These are phyloP conservation scores for Fragosphaeria purpurea DNA, from an alignment of 2,329 filamentous ascomycete genomes.

Conservation along the genomic window DNA sequence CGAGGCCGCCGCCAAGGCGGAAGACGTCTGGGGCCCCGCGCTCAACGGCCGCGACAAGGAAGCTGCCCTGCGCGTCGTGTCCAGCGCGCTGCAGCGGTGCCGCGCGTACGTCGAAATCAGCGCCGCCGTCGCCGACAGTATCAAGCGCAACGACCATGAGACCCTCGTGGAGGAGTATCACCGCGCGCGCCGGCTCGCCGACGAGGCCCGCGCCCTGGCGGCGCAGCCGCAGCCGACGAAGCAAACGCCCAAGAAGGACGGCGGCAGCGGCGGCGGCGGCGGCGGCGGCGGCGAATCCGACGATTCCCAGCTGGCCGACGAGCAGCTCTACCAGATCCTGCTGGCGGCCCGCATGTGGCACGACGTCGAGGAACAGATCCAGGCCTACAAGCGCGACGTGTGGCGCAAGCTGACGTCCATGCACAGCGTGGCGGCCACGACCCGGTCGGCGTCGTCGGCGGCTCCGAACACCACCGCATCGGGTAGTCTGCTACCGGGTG, in stretches of 20 bases:
- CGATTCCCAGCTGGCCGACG: conserved; percentile 53
- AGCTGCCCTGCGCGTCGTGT: conserved; percentile 69
- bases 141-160: conserved; percentile 87
- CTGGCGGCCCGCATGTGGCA: conserved; percentile 91
- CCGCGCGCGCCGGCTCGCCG: conserved; percentile 69
- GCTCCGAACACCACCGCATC: no score
- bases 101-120: conserved; percentile 76
- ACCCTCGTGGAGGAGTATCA: conserved; percentile 77
- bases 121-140: conserved; percentile 66
- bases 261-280: conserved; percentile 15
- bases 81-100: conserved; percentile 67
- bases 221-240: conserved; percentile 28
- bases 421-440: conserved; percentile 38
- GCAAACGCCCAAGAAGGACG: background rate
- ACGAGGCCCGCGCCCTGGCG: conserved; percentile 64
- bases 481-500: conserved; percentile 24
- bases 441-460: background rate
- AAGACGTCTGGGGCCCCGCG: conserved; percentile 95
- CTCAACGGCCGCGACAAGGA: conserved; percentile 86
- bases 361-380: conserved; percentile 80
- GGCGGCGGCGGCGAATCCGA: conserved; percentile 16
- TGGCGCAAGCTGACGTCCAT: conserved; percentile 72
- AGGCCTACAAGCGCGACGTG: conserved; percentile 76
- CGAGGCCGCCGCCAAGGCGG: conserved; percentile 85
- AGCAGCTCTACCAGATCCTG: conserved; percentile 75